Base-by-base conservation (phyloP, 1,284 basidiomycete genomes). In the Quambalaria eucalypti region DNA sequence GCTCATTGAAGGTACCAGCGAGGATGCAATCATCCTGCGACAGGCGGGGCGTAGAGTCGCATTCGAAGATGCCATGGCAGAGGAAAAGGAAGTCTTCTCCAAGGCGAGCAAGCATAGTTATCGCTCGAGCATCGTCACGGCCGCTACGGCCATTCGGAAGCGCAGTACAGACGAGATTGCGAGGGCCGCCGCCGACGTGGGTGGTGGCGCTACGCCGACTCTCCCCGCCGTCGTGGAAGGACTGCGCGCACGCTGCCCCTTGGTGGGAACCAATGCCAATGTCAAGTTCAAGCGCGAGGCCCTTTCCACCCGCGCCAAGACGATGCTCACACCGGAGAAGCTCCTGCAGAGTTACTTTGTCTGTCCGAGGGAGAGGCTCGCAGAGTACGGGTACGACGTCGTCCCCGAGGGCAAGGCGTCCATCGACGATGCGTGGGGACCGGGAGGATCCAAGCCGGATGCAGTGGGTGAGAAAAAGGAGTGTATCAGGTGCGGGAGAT, bases 261-360 rank as follows among this genome's bases (percentile, higher is more conserved):
- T 19, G 42, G 42, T 54, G 21, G 52, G 52, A 21, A 54, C 52
- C 4, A 85, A 87, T 61, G 78, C 77, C 0, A 88, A 92, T 69
- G 81, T 93, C 5, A 79, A 82, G 57, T 80, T 8, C 16, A 42
- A 40, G 50, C n/a, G 31, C 21, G n/a, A n/a, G 14, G n/a, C 25
- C 19, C 21, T 21, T 25, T 19, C 25, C 14, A 14, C 21, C 16
- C 39, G 29, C 2, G 47, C 19, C 10, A 52, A 52, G 25, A 28
- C 48, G 8, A 62, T 57, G 31, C 56, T 71, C 5, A 62, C 62
- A 21, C 33, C 54, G 2, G 52, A 49, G 2, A 59, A 61, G 29
- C 36, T 70, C 28, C 51, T 59, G 25, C 55, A 62, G 2, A 61
- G 61, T 12, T 60, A 60, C 1, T 68, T 70, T 28, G 29, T 66